These are phyloP conservation scores for Magnusiomyces fungicola DNA, from an alignment of 1,139 yeast species.

Conservation along the genomic window DNA sequence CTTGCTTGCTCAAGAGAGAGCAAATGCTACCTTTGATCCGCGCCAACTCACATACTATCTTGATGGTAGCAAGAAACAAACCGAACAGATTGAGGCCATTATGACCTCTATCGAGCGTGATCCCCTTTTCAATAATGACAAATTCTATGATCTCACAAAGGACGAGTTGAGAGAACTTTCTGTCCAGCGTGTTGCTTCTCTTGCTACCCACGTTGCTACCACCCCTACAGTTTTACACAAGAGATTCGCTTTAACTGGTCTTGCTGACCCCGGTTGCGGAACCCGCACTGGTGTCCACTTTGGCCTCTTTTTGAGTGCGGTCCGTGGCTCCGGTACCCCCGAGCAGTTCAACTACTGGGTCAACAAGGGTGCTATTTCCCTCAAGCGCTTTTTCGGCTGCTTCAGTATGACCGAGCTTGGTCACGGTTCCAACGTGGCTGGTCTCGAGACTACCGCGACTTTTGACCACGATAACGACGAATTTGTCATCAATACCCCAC, in stretches of 20 bases:
- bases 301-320: constrained; percentile 59
- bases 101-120: constrained; percentile 42
- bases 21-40: constrained; percentile 36
- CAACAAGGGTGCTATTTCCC: constrained; percentile 52
- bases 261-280: constrained; percentile 50
- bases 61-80: constrained; percentile 42
- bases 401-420: constrained; percentile 91
- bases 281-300: constrained; percentile 64
- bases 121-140: constrained; percentile 41
- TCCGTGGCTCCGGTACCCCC: constrained; percentile 63
- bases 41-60: constrained; percentile 41
- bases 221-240: constrained; percentile 15
- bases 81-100: constrained; percentile 38
- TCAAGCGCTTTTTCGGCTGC: constrained; percentile 73
- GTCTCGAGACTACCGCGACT: constrained; percentile 79
- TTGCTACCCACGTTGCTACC: constrained; percentile 34
- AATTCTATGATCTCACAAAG: constrained; percentile 44
- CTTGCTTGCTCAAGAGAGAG: constrained; percentile 37
- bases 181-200: constrained; percentile 38
- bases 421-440: constrained; percentile 89
- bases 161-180: constrained; percentile 43
- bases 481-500: constrained; percentile 74
- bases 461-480: constrained; percentile 57
- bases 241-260: constrained; percentile 35
- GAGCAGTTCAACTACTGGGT: constrained; percentile 62